phyloP scores from a whole-genome alignment of 257 asterid species.

The Eucommia ulmoides region DNA sequence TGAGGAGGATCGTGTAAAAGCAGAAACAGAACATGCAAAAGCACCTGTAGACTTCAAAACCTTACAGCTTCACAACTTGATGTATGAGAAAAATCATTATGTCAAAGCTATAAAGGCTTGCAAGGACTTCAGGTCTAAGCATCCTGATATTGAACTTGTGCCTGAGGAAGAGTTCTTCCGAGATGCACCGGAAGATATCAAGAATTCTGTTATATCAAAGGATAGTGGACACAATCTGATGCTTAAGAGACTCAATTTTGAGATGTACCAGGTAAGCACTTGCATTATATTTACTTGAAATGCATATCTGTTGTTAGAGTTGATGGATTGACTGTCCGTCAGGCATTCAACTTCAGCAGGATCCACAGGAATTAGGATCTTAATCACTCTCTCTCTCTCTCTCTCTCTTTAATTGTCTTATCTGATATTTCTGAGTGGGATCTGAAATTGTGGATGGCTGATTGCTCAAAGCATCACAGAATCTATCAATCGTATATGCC shows the following conservation, averaged over 20 bases:
- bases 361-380: no score
- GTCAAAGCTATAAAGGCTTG: constrained; percentile 93
- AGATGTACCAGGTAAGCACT: constrained; percentile 79
- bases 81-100: constrained; percentile 94
- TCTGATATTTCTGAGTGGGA: no score
- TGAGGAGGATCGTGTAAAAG: constrained; percentile 80
- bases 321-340: no score
- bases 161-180: constrained; percentile 79
- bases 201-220: constrained; percentile 42
- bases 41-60: constrained; percentile 82
- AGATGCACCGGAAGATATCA: constrained; percentile 78
- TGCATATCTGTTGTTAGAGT: no score
- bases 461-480: no score
- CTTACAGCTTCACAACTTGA: constrained; percentile 90
- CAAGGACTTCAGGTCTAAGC: constrained; percentile 85
- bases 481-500: no score
- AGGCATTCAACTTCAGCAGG: no score
- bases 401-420: no score
- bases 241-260: constrained; percentile 90
- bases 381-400: no score
- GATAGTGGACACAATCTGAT: constrained; percentile 70
- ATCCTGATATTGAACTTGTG: constrained; percentile 78
- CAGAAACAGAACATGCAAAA: constrained; percentile 88
- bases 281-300: constrained; percentile 2
- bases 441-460: no score